These are phyloP conservation scores for Chlamydomonas sp. DNA, from an alignment of 139 green algal genomes.

Conservation along the genomic window DNA sequence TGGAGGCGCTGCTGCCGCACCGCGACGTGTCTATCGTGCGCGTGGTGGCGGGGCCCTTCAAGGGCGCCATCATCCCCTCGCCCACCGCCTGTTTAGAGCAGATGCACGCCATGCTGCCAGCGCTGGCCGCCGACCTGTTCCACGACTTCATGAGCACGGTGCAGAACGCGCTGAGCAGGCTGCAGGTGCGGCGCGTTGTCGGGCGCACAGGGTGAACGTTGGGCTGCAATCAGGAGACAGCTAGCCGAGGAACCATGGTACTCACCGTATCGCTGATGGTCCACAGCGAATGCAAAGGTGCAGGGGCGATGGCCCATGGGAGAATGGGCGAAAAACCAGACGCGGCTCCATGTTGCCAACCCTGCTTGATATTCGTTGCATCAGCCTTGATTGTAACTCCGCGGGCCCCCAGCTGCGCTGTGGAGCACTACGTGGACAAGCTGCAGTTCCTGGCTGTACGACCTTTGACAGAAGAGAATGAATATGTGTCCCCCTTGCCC, in stretches of 20 bases:
- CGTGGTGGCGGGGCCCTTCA: constrained; percentile 58
- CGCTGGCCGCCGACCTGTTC: constrained; percentile 71
- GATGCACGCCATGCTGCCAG: constrained; percentile 68
- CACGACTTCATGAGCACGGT: constrained; percentile 66
- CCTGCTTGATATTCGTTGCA: no score
- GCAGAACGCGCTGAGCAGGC: constrained; percentile 55
- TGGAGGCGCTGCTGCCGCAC: constrained; percentile 60
- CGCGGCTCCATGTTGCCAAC: no score
- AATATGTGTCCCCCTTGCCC: neutral
- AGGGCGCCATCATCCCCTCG: constrained; percentile 71
- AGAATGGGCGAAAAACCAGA: no score
- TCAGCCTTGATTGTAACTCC: no score
- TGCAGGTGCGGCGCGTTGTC: constrained; percentile 37
- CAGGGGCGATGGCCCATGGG: no score
- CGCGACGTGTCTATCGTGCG: constrained; percentile 53
- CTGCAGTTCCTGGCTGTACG: no score
- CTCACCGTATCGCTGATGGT: no score
- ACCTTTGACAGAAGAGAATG: no score
- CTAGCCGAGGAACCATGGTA: no score
- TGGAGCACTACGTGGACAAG: constrained; percentile 85
- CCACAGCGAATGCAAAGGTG: no score
- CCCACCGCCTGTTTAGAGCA: constrained; percentile 64
- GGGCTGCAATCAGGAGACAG: no score
- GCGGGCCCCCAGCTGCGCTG: constrained; percentile 30
- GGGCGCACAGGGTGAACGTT: no score